phyloP scores from a whole-genome alignment of 768 basidiomycete species.

The Clavaria fumosa region DNA sequence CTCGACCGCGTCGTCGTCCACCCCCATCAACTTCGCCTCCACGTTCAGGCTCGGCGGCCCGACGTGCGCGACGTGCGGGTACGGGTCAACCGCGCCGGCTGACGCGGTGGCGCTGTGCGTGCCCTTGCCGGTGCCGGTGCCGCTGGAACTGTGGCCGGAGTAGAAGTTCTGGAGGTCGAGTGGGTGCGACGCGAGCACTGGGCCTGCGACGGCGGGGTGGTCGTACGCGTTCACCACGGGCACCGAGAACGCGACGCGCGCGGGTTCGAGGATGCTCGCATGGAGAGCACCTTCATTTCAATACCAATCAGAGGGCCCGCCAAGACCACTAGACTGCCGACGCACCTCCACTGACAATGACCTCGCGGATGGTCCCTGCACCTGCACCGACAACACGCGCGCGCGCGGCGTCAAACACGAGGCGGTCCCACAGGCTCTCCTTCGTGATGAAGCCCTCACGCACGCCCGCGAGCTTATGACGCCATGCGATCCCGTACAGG shows the following conservation, averaged over 20 bases:
- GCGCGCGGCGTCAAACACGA: slow-evolving; percentile 59
- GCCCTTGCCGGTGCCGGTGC: no score
- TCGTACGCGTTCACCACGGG: slow-evolving; percentile 53
- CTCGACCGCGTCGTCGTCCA: slow-evolving; percentile 53
- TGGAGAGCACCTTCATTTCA: slow-evolving; percentile 30
- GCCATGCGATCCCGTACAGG: slow-evolving; percentile 49
- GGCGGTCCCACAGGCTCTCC: slow-evolving; percentile 73
- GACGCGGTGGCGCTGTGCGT: no score
- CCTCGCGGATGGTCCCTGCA: slow-evolving; percentile 45
- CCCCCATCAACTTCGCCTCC: slow-evolving; percentile 62
- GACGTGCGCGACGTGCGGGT: slow-evolving; percentile 27
- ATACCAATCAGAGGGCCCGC: slow-evolving; percentile 3
- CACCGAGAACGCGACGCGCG: slow-evolving; percentile 62
- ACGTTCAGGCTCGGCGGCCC: slow-evolving; percentile 80
- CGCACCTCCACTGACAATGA: slow-evolving; percentile 61
- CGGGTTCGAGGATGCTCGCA: slow-evolving; percentile 35
- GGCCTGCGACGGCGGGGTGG: slow-evolving; percentile 54
- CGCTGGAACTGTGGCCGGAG: no score
- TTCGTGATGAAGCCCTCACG: slow-evolving; percentile 62
- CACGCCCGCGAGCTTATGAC: slow-evolving; percentile 61
- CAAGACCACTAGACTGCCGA: slow-evolving; percentile 4
- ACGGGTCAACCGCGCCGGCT: slow-evolving; percentile 18
- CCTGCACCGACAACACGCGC: slow-evolving; percentile 41
- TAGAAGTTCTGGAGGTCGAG: slow-evolving; percentile 73
- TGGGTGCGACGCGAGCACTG: slow-evolving; percentile 69